A percentile compares a stretch with the other conserved stretches of the same genome.
Conservation (phyloP, 306 rosid genomes). For the Dryas alaskensis region DNA sequence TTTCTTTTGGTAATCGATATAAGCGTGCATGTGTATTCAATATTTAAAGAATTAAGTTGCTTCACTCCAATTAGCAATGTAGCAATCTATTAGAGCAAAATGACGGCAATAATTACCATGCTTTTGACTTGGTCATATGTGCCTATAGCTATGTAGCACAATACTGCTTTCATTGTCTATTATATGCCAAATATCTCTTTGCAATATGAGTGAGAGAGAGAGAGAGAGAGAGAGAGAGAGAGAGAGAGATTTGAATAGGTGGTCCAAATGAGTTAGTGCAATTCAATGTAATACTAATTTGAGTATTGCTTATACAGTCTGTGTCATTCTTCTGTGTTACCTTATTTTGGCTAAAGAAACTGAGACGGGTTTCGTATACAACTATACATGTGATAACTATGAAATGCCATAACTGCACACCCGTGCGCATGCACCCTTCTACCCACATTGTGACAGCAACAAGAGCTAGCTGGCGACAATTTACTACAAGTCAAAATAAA, state of each 20-base stretch:
- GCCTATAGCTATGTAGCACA: too few relatives aligned
- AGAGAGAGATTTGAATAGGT: not conserved
- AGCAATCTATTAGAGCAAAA: too few relatives aligned
- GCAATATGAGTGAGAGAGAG: not conserved
- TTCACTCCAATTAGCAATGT: too few relatives aligned
- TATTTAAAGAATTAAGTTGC: too few relatives aligned
- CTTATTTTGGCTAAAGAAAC: constrained; percentile 24
- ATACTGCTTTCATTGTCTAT: too few relatives aligned
- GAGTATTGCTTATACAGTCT: constrained; percentile 26
- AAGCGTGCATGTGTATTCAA: too few relatives aligned
- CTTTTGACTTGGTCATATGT: too few relatives aligned
- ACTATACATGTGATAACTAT: not conserved
- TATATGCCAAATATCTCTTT: too few relatives aligned
- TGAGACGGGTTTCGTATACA: constrained; percentile 12
- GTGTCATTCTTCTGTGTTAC: not conserved
- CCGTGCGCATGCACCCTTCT: constrained; percentile 19
- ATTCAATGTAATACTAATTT: constrained; percentile 24
- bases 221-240: not conserved
- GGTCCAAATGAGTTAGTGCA: not conserved
- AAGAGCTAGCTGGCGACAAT: not conserved
- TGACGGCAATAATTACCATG: too few relatives aligned
- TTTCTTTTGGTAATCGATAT: too few relatives aligned
- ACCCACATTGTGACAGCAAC: not conserved
- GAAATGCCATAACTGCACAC: constrained; percentile 6
- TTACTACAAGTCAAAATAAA: not conserved